phyloP scores from a whole-genome alignment of 2,329 filamentous ascomycete species.

The Microascus cirrosus region DNA sequence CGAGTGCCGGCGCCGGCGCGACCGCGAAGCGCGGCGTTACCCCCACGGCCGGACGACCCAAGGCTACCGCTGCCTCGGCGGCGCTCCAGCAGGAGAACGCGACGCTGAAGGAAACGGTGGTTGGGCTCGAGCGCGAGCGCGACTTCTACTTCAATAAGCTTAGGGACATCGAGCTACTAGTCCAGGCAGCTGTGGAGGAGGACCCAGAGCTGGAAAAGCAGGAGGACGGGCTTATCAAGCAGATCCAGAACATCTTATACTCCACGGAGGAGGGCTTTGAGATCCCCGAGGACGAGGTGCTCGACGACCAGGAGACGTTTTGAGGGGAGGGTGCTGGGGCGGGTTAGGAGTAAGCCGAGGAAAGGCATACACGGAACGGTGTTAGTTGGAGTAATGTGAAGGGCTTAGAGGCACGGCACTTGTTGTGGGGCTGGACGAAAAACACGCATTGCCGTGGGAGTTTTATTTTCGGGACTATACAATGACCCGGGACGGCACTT shows the following conservation, averaged over 20 bases:
- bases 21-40: slow-evolving; percentile 42
- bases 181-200: slow-evolving; percentile 87
- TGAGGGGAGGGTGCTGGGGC: slow-evolving; percentile 22
- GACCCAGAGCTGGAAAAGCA: slow-evolving; percentile 91
- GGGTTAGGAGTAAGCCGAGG: background rate
- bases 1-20: slow-evolving; percentile 38
- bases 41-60: slow-evolving; percentile 36
- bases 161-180: slow-evolving; percentile 86
- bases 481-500: background rate
- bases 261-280: slow-evolving; percentile 91
- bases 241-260: slow-evolving; percentile 94
- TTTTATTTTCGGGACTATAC: background rate
- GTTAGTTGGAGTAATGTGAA: background rate
- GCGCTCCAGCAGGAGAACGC: slow-evolving; percentile 77
- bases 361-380: background rate
- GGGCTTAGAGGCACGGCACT: background rate
- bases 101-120: slow-evolving; percentile 89
- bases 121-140: slow-evolving; percentile 84
- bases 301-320: slow-evolving; percentile 74
- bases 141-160: slow-evolving; percentile 99
- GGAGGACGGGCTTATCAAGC: slow-evolving; percentile 82
- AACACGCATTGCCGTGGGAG: background rate
- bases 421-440: background rate
- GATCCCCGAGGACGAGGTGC: slow-evolving; percentile 69
- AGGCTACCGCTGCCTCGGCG: slow-evolving; percentile 40